Evolutionary conservation across 352 stramenopile genomes (phyloP).

Genomic region (Globisporangium yorkense): DNA sequence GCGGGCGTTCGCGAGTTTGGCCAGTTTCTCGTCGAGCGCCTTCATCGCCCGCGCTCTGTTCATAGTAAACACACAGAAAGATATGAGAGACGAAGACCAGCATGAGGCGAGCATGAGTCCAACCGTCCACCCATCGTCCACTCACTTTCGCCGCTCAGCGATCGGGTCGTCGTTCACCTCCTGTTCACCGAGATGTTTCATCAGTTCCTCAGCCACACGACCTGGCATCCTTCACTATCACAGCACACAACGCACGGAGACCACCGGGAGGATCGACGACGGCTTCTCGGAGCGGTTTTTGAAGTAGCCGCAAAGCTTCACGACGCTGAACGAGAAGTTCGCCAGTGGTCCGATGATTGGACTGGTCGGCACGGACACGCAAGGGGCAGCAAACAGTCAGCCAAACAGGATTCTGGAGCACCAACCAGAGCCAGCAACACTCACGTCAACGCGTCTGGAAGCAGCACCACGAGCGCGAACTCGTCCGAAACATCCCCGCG

Average conservation of each 20-base stretch:
- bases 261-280: slow-evolving; percentile 50
- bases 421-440: slow-evolving; percentile 7
- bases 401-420: too few species aligned
- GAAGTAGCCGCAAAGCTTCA: slow-evolving; percentile 81
- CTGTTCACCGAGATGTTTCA: slow-evolving; percentile 6
- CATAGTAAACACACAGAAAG: background rate
- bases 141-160: slow-evolving; percentile 83
- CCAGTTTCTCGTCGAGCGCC: slow-evolving; percentile 83
- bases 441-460: slow-evolving; percentile 68
- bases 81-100: background rate
- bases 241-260: slow-evolving; percentile 28
- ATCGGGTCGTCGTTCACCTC: slow-evolving; percentile 68
- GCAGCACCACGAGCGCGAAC: slow-evolving; percentile 61
- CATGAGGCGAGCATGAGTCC: background rate
- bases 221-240: too few species aligned
- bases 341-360: slow-evolving; percentile 52
- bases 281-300: slow-evolving; percentile 67
- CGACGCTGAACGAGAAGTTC: slow-evolving; percentile 81
- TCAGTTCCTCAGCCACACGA: background rate
- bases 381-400: background rate
- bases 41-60: slow-evolving; percentile 80
- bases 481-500: slow-evolving; percentile 75
- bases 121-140: background rate
- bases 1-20: slow-evolving; percentile 58
- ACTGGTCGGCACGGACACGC: slow-evolving; percentile 18